phyloP scores from a whole-genome alignment of 345 rosid genomes.

The Clarkia xantiana region DNA sequence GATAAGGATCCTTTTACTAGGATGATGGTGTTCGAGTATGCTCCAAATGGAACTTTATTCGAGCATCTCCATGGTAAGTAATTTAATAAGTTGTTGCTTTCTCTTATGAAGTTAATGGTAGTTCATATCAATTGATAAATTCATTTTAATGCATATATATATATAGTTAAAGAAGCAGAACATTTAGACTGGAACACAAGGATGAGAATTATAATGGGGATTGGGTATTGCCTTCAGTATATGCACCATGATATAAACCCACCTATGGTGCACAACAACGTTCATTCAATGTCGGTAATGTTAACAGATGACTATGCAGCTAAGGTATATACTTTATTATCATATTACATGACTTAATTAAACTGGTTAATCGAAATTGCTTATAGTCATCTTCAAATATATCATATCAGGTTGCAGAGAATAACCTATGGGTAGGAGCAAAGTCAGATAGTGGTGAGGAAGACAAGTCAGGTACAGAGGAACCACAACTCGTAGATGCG shows the following conservation, averaged over 20 bases:
- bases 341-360: background rate
- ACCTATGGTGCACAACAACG: slow-evolving; percentile 35
- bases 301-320: slow-evolving; percentile 92
- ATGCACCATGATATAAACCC: slow-evolving; percentile 90
- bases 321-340: slow-evolving; percentile 31
- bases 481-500: slow-evolving; percentile 33
- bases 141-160: background rate
- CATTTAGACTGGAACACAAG: slow-evolving; percentile 87
- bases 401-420: slow-evolving; percentile 42
- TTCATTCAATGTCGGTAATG: slow-evolving; percentile 31
- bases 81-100: background rate
- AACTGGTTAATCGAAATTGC: background rate
- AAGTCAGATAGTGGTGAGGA: slow-evolving; percentile 23
- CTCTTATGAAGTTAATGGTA: background rate
- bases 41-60: slow-evolving; percentile 74
- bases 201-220: slow-evolving; percentile 82
- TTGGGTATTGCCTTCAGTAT: slow-evolving; percentile 75
- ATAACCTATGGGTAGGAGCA: slow-evolving; percentile 19
- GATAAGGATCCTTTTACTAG: slow-evolving; percentile 81
- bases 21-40: slow-evolving; percentile 99
- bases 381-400: background rate
- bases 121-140: too few relatives aligned
- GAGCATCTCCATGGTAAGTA: slow-evolving; percentile 80
- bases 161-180: slow-evolving; percentile 66
- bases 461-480: slow-evolving; percentile 26